A percentile compares a stretch with the other conserved stretches of the same genome.
These are phyloP conservation scores for Penicillium sp. DNA, from an alignment of 2,329 filamentous ascomycete species.

Conservation along the genomic window DNA sequence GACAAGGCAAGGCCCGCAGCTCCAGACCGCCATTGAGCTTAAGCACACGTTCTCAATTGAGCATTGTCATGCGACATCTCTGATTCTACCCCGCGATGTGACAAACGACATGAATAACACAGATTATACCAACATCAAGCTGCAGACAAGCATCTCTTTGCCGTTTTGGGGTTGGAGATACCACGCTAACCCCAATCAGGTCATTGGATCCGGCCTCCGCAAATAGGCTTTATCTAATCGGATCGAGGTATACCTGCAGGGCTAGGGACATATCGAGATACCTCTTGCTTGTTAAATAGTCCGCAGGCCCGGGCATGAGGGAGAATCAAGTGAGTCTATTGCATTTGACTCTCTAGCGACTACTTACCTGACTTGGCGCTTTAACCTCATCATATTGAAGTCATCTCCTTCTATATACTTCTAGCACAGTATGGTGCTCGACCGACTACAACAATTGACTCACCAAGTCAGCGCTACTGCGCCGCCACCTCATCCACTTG, in stretches of 20 bases:
- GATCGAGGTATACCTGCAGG: background rate
- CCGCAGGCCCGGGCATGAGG: background rate
- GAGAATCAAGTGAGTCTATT: background rate
- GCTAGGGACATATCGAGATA: background rate
- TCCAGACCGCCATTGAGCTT: background rate
- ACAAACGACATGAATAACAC: conserved; percentile 1
- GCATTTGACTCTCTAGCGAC: background rate
- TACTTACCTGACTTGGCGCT: background rate
- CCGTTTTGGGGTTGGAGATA: conserved; percentile 11
- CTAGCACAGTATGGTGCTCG: conserved; percentile 52
- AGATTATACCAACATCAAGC: background rate
- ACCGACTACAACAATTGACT: conserved; percentile 62
- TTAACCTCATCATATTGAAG: background rate
- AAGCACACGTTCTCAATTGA: background rate
- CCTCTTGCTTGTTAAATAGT: conserved; percentile 10
- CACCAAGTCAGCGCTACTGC: conserved; percentile 58
- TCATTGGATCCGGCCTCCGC: conserved; percentile 57
- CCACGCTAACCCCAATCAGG: conserved; percentile 50
- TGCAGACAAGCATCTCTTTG: conserved; percentile 20
- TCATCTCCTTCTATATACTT: background rate
- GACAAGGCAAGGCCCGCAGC: background rate
- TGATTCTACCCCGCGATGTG: background rate
- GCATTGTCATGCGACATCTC: background rate
- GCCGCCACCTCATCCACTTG: conserved; percentile 66
- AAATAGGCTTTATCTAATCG: conserved; percentile 17